Evolutionary conservation across 306 rosid species (phyloP), one percentile per base, ranked within the genome.

Genomic region (Acacia confusa): DNA sequence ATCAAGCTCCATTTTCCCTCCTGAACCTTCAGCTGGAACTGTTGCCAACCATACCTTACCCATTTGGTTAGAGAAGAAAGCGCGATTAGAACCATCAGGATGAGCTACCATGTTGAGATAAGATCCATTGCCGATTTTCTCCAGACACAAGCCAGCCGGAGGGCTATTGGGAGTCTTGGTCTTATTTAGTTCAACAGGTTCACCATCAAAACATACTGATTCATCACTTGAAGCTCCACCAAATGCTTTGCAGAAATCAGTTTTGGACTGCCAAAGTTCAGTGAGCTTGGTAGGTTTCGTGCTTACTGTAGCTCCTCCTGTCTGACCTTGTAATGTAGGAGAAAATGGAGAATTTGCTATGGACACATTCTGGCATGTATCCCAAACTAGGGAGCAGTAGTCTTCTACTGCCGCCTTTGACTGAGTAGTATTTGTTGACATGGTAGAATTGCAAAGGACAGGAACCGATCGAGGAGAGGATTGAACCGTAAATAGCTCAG

Each of bases 71-170:
- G 94, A 83, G 83, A 96, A 96, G 81, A 96, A 96, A 4, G 97
- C 98, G 0, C 98, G 97, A 88, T 88, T 89, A 8, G 99, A 91
- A 45, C 98, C 98, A 85, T 96, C 99, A 17, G 98, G 98, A 78
- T 96, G 97, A 55, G 97, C 90, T 72, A 88, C 94, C 98, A 96
- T 96, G 55, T 86, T 88, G 75, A 96, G 92, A 85, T 86, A 96
- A 75, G 98, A 86, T 76, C 97, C 99, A 90, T 91, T 96, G 4
- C 92, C 98, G 38, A 96, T 92, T 88, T 89, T 96, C 90, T 96
- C 99, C 17, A 96, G 90, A 88, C 99, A 96, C 84, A 96, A 79
- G 48, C 98, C 99, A 80, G 43, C 78, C 38, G 97, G 91, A 44
- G 94, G 89, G 53, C 3, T 75, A 20, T 45, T 73, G 67, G 91